A percentile compares a stretch with the other conserved stretches of the same genome.
phyloP scores from a whole-genome alignment of 1,284 basidiomycete genomes.

The Golubevia sp. region DNA sequence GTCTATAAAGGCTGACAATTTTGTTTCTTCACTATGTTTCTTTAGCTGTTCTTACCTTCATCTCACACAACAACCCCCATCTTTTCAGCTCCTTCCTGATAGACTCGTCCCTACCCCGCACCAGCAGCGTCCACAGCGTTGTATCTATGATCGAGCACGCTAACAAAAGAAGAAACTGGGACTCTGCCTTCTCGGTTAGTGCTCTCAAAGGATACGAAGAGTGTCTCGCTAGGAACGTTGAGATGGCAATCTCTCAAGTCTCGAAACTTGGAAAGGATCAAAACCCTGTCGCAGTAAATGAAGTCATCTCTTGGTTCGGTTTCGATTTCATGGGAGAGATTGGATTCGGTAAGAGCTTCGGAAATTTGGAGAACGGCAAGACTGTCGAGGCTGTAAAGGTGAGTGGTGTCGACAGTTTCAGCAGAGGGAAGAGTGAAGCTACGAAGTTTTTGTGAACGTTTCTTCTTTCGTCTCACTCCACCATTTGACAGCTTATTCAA shows the following conservation, averaged over 20 bases:
- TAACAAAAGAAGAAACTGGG: constrained; percentile 23
- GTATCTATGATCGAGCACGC: constrained; percentile 15
- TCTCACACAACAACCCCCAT: neutral
- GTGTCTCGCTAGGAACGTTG: constrained; percentile 17
- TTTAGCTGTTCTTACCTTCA: neutral
- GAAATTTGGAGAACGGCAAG: constrained; percentile 15
- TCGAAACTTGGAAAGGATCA: constrained; percentile 8
- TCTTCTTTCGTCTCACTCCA: no score
- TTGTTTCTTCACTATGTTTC: no score
- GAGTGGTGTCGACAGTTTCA: no score
- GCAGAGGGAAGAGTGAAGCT: no score
- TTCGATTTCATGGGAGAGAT: constrained; percentile 26
- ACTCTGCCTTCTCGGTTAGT: constrained; percentile 19
- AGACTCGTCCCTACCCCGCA: constrained; percentile 5
- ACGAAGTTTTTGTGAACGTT: neutral
- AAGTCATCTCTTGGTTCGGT: constrained; percentile 20
- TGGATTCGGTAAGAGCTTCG: constrained; percentile 22
- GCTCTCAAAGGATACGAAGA: constrained; percentile 30
- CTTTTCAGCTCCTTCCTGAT: constrained; percentile 5
- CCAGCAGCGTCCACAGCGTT: constrained; percentile 17
- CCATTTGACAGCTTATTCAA: constrained; percentile 12
- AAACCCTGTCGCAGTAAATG: constrained; percentile 20
- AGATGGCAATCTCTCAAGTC: constrained; percentile 19
- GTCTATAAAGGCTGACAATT: no score
- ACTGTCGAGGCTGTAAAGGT: constrained; percentile 14